phyloP scores from a whole-genome alignment of 2,329 filamentous ascomycete species.

The Ilyonectria sp. region DNA sequence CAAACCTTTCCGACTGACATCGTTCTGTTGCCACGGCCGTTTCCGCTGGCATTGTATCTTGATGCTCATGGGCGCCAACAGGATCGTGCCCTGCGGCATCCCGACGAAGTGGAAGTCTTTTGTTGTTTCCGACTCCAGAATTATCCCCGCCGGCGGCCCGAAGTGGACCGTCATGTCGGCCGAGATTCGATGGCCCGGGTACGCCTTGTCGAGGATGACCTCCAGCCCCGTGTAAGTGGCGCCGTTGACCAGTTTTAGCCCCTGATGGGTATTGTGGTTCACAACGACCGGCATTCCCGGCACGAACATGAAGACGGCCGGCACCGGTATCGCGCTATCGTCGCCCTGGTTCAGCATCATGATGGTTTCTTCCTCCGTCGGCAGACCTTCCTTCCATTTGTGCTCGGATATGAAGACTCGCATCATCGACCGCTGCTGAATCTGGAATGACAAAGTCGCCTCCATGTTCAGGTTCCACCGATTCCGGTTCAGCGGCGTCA shows the following conservation, averaged over 20 bases:
- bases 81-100: neutral
- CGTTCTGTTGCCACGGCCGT: neutral
- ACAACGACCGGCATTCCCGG: neutral
- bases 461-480: too few species aligned
- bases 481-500: too few species aligned
- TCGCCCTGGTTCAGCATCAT: too few species aligned
- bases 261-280: neutral
- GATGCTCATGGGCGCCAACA: neutral
- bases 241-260: conserved; percentile 2
- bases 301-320: too few species aligned
- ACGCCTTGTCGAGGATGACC: conserved; percentile 5
- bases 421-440: neutral
- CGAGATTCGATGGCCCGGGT: neutral
- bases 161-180: too few species aligned
- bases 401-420: neutral
- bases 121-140: neutral
- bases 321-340: too few species aligned
- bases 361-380: neutral
- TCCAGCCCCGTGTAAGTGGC: neutral
- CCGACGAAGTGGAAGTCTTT: conserved; percentile 2
- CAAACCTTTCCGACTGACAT: neutral
- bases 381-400: conserved; percentile 10
- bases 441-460: too few species aligned
- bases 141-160: neutral
- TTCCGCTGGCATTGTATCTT: conserved; percentile 4